Conservation (phyloP, 495 filamentous ascomycete species). For the Podospora pseudopauciseta region DNA sequence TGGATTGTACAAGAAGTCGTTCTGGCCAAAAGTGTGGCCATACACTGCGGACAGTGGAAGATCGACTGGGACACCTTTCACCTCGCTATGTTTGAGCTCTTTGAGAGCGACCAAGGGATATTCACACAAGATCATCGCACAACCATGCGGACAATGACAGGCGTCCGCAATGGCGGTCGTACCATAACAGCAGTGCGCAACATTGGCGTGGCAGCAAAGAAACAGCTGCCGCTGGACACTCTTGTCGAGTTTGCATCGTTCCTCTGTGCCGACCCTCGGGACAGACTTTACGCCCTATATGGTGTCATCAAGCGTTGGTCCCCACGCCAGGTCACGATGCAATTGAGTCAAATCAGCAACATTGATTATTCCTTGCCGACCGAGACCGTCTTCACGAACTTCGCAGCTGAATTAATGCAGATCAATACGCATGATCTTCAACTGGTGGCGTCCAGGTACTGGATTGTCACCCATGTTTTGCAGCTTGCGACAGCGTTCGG, state of each 20-base stretch:
- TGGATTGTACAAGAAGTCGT: conserved; percentile 1
- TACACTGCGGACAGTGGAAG: conserved; percentile 10
- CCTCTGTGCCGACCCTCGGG: conserved; percentile 12
- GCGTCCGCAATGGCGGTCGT: neutral
- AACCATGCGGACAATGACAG: neutral
- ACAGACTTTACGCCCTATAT: conserved; percentile 16
- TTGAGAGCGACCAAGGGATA: neutral
- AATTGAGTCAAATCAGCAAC: neutral
- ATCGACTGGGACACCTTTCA: conserved; percentile 7
- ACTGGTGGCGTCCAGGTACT: neutral
- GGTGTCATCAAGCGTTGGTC: conserved; percentile 13
- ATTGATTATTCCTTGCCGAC: neutral
- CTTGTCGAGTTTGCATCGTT: conserved; percentile 11
- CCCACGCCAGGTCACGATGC: conserved; percentile 1
- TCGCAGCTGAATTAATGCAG: neutral
- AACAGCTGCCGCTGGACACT: conserved; percentile 6
- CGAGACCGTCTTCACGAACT: neutral
- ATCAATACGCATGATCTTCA: neutral
- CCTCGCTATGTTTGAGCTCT: conserved; percentile 4
- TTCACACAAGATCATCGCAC: conserved; percentile 1
- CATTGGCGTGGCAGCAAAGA: neutral
- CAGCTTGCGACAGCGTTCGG: neutral
- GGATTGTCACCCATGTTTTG: neutral
- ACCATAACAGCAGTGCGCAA: neutral
- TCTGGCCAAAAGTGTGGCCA: neutral